Evolutionary conservation across 2,329 filamentous ascomycete species (phyloP).

Genomic region (Akanthomyces muscarius): DNA sequence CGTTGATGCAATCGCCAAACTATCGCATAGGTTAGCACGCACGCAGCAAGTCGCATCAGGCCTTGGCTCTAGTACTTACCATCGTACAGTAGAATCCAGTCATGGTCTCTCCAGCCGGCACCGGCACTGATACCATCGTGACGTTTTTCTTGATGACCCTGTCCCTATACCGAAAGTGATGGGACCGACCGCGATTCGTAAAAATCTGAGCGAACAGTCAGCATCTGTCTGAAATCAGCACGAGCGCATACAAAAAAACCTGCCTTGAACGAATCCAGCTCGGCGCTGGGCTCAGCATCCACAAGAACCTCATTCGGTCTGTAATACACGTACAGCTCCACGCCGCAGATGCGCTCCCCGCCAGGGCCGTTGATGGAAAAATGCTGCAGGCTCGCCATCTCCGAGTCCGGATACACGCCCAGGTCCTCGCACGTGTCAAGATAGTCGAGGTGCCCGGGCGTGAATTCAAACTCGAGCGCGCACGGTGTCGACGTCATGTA

Average conservation of each 20-base stretch:
- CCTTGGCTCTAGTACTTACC: not conserved
- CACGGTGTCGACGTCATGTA: not conserved
- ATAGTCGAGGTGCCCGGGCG: not conserved
- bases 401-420: not conserved
- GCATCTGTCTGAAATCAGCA: too few relatives aligned
- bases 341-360: not conserved
- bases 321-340: not conserved
- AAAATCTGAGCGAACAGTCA: not conserved
- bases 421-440: not conserved
- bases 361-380: not conserved
- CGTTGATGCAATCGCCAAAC: not conserved
- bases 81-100: conserved; percentile 1
- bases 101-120: not conserved
- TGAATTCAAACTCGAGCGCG: not conserved
- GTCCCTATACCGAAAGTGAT: not conserved
- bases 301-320: not conserved
- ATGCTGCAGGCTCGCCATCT: not conserved
- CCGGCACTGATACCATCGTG: not conserved
- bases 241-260: not conserved
- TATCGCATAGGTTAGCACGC: not conserved
- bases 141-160: not conserved
- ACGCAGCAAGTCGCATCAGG: not conserved
- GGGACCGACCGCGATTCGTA: not conserved
- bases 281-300: not conserved
- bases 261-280: conserved; percentile 5